Conservation (phyloP, 2,329 filamentous ascomycete genomes). For the Xylariaceae sp. region DNA sequence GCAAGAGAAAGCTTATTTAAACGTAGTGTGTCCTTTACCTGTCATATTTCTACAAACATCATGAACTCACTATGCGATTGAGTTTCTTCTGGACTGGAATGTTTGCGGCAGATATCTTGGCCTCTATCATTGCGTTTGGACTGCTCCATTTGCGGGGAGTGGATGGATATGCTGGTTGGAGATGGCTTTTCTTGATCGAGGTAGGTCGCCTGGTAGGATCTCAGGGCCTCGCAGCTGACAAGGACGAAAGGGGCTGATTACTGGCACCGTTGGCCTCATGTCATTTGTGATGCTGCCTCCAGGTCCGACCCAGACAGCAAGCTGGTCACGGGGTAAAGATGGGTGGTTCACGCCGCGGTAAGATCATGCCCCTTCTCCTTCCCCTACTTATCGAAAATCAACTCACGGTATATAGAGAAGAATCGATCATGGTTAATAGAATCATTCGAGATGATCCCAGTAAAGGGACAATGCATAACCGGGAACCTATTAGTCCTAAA, state of each 20-base stretch:
- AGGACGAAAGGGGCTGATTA: constrained; percentile 35
- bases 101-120: constrained; percentile 43
- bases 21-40: constrained; percentile 41
- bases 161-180: constrained; percentile 46
- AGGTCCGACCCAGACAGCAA: constrained; percentile 53
- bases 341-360: constrained; percentile 63
- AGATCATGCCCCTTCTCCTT: neutral
- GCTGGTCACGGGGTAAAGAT: constrained; percentile 53
- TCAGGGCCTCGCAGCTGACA: neutral
- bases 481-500: constrained; percentile 56
- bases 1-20: neutral
- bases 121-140: constrained; percentile 46
- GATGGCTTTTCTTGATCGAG: constrained; percentile 61
- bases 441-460: constrained; percentile 61
- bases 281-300: constrained; percentile 60
- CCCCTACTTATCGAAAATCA: fast-evolving
- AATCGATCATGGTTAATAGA: constrained; percentile 64
- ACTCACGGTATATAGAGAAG: constrained; percentile 45
- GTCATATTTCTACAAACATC: constrained; percentile 44
- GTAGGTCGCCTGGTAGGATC: constrained; percentile 36
- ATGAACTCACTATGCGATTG: constrained; percentile 48
- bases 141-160: constrained; percentile 47
- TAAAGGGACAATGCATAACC: constrained; percentile 64
- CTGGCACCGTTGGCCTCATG: constrained; percentile 51
- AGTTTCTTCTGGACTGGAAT: constrained; percentile 47